These are phyloP conservation scores for Parastagonospora avenae DNA, from an alignment of 2,329 filamentous ascomycete species.

Conservation along the genomic window DNA sequence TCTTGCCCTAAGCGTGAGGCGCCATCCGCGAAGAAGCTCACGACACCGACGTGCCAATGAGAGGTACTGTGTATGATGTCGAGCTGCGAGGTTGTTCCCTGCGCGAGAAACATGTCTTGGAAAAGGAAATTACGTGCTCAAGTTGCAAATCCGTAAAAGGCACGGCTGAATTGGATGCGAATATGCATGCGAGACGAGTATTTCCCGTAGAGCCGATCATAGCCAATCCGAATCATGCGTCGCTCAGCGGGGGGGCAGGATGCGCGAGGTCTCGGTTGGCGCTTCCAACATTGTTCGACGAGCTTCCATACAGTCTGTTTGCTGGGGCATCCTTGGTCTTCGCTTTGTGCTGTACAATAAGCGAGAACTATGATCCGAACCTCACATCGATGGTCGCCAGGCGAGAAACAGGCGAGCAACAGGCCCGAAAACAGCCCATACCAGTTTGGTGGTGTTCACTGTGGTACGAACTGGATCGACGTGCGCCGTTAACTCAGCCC, in stretches of 20 bases:
- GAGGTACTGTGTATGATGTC: conserved; percentile 6
- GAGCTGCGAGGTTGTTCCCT: conserved; percentile 18
- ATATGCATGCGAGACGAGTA: neutral
- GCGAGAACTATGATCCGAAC: conserved; percentile 11
- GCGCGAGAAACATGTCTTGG: conserved; percentile 1
- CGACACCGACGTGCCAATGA: conserved; percentile 8
- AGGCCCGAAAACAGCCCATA: neutral
- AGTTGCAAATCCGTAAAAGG: neutral
- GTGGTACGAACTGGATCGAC: conserved; percentile 21
- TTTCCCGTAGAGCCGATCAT: neutral
- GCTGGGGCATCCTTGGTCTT: conserved; percentile 28
- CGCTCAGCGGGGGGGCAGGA: conserved; percentile 22
- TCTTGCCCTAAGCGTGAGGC: conserved; percentile 10
- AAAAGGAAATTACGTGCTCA: neutral
- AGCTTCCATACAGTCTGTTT: conserved; percentile 23
- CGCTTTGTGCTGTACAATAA: conserved; percentile 14
- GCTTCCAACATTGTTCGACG: conserved; percentile 23
- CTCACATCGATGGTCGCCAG: conserved; percentile 1
- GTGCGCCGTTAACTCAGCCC: conserved; percentile 13
- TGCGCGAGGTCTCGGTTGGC: conserved; percentile 30
- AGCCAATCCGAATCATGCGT: neutral
- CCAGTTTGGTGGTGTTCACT: neutral
- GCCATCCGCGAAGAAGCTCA: neutral
- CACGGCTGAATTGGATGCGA: neutral
- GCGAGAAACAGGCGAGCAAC: neutral